Evolutionary conservation across 208 protist species (phyloP), one percentile per base, ranked within the genome.

Genomic region (Polymyxa betae): DNA sequence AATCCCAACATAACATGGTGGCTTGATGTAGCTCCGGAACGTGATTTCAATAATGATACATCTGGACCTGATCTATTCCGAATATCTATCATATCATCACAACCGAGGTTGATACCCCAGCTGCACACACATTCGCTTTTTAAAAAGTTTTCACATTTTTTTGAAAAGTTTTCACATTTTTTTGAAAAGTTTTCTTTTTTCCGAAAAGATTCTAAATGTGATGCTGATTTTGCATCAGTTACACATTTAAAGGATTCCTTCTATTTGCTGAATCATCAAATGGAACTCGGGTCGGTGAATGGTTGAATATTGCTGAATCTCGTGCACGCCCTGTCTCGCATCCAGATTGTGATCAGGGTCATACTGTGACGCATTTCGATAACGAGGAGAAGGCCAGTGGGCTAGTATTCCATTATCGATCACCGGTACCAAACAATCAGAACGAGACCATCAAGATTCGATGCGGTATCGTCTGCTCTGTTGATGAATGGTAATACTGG

Each of bases 401-500:
- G 20, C 54, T 66, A 29, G 29, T 29, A 16, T 66, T 66, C 54
- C 16, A 16, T 29, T 66, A 66, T 29, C 16, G 29, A 29, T 16
- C 54, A 29, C 54, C 54, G 54, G 54, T 29, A 29, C 54, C 54
- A 16, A 29, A 16, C 20, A 32, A 16, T 29, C 20, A 16, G 16
- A 29, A 16, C 54, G 54, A 66, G 20, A 66, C 20, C 54, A 66
- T 66, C 54, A 66, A 66, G 54, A 29, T 66, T 29, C 16, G 54
- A 29, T 66, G 54, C 54, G 54, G 54, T 29, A 29, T 66, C 54
- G 54, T 66, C 54, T 16, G 16, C 54, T 66, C 54, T 16, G 16
- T 66, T 29, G 54, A 66, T 29, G 54, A 66, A 66, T 66, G 54
- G 54, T 66, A 66, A n/a, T n/a, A n/a, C n/a, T n/a, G n/a, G n/a